These are phyloP conservation scores for Cocos nucifera DNA, from an alignment of 176 grass and related monocot genomes.

Conservation along the genomic window DNA sequence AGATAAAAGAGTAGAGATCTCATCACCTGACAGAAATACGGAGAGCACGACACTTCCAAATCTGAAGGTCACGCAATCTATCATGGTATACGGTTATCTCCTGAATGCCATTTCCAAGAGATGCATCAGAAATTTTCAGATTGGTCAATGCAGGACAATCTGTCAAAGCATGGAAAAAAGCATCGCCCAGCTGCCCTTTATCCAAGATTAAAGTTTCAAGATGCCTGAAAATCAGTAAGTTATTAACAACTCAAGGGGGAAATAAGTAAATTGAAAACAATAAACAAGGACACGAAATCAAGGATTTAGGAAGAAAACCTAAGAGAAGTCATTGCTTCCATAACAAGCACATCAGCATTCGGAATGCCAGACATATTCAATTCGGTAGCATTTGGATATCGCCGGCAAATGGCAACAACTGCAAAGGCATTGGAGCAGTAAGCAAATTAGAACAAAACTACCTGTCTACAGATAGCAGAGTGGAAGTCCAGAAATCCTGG, in stretches of 20 bases:
- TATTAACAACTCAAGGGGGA: conserved; percentile 1
- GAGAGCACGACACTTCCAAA: conserved; percentile 66
- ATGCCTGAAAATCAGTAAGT: conserved; percentile 36
- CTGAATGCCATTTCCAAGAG: conserved; percentile 63
- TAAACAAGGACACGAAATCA: neutral
- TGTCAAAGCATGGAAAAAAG: conserved; percentile 59
- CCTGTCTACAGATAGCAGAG: neutral
- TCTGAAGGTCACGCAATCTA: conserved; percentile 55
- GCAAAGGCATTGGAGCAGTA: conserved; percentile 6
- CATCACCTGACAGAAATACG: conserved; percentile 84
- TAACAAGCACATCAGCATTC: conserved; percentile 60
- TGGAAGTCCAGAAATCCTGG: neutral
- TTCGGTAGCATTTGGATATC: conserved; percentile 61
- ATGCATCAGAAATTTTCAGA: conserved; percentile 69
- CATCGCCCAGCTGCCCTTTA: conserved; percentile 66
- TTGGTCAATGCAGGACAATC: conserved; percentile 50
- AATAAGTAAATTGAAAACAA: conserved; percentile 1
- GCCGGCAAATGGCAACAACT: conserved; percentile 74
- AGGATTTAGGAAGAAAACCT: conserved; percentile 30
- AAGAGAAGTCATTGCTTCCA: conserved; percentile 59
- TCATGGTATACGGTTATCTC: conserved; percentile 86
- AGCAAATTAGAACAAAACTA: neutral
- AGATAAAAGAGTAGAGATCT: neutral
- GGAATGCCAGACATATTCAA: conserved; percentile 60
- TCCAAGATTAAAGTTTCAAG: conserved; percentile 61